These are phyloP conservation scores for Aurantiochytrium sp. DNA, from an alignment of 108 stramenopile species.

Conservation along the genomic window DNA sequence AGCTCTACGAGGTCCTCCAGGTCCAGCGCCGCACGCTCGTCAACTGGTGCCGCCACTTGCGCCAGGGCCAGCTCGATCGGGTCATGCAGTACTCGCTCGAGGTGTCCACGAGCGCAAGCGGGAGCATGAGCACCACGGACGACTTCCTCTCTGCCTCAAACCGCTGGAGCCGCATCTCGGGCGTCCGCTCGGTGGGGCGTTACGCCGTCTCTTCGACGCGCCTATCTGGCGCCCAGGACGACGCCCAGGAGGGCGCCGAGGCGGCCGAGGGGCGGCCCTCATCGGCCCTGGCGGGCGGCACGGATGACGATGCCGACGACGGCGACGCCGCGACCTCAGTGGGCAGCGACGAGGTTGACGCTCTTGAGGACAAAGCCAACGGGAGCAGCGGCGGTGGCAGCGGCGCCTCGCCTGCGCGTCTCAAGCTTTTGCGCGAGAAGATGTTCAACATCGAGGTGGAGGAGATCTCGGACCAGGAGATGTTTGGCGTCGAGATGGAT, in stretches of 20 bases:
- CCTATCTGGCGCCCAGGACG: not conserved
- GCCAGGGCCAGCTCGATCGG: conserved; percentile 32
- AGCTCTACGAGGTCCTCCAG: conserved; percentile 38
- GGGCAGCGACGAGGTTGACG: no score
- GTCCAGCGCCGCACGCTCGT: conserved; percentile 34
- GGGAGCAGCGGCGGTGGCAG: not conserved
- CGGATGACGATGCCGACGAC: no score
- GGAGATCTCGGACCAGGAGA: conserved; percentile 32
- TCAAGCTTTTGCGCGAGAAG: conserved; percentile 1
- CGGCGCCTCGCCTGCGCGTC: not conserved
- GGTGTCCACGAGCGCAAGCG: conserved; percentile 34
- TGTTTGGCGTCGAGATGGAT: conserved; percentile 43
- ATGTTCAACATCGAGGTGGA: conserved; percentile 31
- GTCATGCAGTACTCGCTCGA: conserved; percentile 37
- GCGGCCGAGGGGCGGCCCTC: no score
- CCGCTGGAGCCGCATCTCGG: conserved; percentile 39
- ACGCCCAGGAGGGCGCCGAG: no score
- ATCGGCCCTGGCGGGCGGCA: no score
- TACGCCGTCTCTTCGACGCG: conserved; percentile 33
- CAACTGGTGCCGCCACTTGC: not conserved
- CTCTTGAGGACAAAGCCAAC: no score
- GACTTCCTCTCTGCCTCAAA: conserved; percentile 20
- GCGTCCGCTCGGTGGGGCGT: conserved; percentile 20
- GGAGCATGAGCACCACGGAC: conserved; percentile 8
- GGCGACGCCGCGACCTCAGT: no score